phyloP scores from a whole-genome alignment of 306 rosid species.

The Hippophae tibetana region DNA sequence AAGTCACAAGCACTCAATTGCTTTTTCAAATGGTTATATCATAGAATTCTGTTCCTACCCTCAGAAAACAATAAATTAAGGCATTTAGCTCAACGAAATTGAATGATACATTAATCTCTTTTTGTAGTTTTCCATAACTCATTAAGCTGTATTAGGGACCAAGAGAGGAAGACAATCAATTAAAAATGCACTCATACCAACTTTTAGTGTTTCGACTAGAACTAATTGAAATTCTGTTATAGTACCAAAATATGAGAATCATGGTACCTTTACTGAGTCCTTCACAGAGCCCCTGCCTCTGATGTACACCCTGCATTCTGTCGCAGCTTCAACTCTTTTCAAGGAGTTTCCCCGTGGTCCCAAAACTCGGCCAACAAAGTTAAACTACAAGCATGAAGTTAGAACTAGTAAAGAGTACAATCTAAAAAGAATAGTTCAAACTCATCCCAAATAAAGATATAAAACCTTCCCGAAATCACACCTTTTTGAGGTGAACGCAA shows the following conservation, averaged over 20 bases:
- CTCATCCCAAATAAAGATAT: neutral
- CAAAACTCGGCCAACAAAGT: conserved; percentile 89
- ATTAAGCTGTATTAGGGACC: no score
- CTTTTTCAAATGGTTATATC: no score
- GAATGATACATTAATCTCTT: no score
- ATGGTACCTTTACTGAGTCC: conserved; percentile 67
- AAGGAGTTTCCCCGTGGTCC: conserved; percentile 93
- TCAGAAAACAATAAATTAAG: no score
- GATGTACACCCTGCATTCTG: conserved; percentile 85
- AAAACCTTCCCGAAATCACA: neutral
- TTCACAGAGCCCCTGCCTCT: conserved; percentile 89
- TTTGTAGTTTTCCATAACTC: no score
- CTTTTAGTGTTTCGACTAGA: conserved; percentile 73
- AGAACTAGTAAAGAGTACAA: conserved; percentile 9
- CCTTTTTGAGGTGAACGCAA: no score
- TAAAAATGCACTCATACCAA: no score
- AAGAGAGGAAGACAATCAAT: no score
- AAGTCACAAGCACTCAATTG: no score
- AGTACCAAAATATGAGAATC: neutral
- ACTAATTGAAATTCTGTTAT: conserved; percentile 1
- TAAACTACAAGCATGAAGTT: conserved; percentile 52
- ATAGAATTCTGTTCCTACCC: no score
- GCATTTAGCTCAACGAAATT: no score
- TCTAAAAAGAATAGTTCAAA: conserved; percentile 6
- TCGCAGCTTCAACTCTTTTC: conserved; percentile 89